Evolutionary conservation across 2,329 filamentous ascomycete genomes (phyloP).

Genomic region (Fusarium sterilihyphosum): DNA sequence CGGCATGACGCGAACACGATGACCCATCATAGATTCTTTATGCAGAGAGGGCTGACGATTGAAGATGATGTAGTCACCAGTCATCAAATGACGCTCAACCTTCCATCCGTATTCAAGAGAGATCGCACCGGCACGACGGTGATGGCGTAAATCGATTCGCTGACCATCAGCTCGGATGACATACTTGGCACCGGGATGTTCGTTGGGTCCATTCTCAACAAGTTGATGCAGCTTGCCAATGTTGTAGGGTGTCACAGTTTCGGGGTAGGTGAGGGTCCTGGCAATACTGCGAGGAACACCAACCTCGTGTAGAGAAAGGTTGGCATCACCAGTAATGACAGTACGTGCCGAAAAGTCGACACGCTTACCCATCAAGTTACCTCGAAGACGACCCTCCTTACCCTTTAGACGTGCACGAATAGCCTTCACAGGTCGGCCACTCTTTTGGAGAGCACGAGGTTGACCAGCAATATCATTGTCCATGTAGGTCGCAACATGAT

Average conservation of each 20-base stretch:
- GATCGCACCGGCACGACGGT: conserved; percentile 87
- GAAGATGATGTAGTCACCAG: conserved; percentile 98
- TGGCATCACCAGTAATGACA: conserved; percentile 98
- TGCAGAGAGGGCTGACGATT: conserved; percentile 99
- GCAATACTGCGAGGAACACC: conserved; percentile 96
- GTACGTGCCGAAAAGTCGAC: conserved; percentile 99
- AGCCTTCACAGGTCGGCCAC: conserved; percentile 93
- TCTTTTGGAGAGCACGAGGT: conserved; percentile 95
- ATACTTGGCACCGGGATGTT: conserved; percentile 96
- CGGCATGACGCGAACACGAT: conserved; percentile 96
- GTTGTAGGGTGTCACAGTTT: conserved; percentile 98
- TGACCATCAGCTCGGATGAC: conserved; percentile 94
- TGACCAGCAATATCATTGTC: conserved; percentile 98
- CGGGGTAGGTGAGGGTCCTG: conserved; percentile 91
- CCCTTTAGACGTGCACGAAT: conserved; percentile 98
- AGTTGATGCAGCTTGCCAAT: conserved; percentile 90
- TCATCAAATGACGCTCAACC: conserved; percentile 94
- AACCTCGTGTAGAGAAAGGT: conserved; percentile 95
- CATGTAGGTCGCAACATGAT: conserved; percentile 99
- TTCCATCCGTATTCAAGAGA: conserved; percentile 97
- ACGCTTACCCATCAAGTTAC: conserved; percentile 99
- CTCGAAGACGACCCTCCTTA: conserved; percentile 96
- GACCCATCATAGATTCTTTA: conserved; percentile 99
- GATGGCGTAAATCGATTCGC: conserved; percentile 92
- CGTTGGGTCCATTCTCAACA: conserved; percentile 92